phyloP scores from a whole-genome alignment of 257 asterid genomes.

The Thymus quinquecostatus region DNA sequence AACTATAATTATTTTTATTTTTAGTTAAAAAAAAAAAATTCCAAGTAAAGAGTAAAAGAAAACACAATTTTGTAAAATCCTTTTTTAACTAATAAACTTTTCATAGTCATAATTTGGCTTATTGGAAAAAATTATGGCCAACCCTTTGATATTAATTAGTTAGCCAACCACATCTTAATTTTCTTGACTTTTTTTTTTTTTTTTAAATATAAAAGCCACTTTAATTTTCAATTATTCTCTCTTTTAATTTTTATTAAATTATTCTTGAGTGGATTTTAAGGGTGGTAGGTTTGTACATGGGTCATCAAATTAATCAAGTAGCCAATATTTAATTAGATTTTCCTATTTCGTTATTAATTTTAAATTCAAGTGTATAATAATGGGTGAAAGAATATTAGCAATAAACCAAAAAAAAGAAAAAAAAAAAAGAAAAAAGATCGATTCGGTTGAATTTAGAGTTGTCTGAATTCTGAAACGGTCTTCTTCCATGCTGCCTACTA shows the following conservation, averaged over 20 bases:
- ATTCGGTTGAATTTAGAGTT: constrained; percentile 2
- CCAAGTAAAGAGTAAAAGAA: no score
- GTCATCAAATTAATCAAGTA: no score
- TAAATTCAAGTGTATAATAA: no score
- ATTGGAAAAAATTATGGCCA: neutral
- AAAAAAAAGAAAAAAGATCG: neutral
- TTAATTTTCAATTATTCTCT: neutral
- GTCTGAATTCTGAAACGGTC: constrained; percentile 23
- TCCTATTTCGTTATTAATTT: no score
- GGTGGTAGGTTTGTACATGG: neutral
- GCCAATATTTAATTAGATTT: no score
- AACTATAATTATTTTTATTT: neutral
- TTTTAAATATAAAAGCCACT: no score
- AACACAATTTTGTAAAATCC: no score
- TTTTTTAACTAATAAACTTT: no score
- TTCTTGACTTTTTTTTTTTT: no score
- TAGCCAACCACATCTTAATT: no score
- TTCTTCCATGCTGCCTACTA: neutral
- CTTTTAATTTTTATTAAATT: neutral
- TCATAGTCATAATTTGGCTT: neutral
- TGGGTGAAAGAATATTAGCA: neutral
- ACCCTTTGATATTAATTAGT: neutral
- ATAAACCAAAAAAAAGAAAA: neutral
- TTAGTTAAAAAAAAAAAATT: no score
- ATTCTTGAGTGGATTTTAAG: neutral